Evolutionary conservation across 1,284 basidiomycete genomes (phyloP).

Genomic region (Tilletiopsis washingtonensis): DNA sequence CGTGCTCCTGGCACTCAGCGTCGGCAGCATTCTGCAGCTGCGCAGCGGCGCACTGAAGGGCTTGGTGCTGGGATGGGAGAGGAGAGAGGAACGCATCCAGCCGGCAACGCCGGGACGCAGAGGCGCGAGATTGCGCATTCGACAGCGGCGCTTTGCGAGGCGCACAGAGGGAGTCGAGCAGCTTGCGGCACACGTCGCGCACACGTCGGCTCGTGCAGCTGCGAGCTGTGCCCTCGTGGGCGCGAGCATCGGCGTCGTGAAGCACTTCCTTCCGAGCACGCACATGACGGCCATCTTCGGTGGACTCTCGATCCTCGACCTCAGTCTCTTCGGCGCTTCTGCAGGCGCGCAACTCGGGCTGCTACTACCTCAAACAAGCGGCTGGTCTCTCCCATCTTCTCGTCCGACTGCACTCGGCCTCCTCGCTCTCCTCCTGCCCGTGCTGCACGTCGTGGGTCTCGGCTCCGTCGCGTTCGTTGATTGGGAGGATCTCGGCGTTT

Average conservation of each 20-base stretch:
- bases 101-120: not conserved
- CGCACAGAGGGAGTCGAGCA: not conserved
- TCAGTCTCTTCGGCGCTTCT: not conserved
- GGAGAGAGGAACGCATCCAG: not conserved
- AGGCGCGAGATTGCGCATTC: not conserved
- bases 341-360: not conserved
- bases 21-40: not conserved
- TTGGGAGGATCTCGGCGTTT: not conserved
- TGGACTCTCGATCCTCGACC: not conserved
- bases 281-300: too few species aligned
- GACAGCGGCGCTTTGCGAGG: not conserved
- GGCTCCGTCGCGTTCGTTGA: not conserved
- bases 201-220: too few species aligned
- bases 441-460: not conserved
- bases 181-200: not conserved
- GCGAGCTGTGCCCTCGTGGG: too few species aligned
- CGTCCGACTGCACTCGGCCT: too few species aligned
- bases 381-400: too few species aligned
- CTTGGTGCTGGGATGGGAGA: not conserved
- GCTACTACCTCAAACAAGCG: not conserved
- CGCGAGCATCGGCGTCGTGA: too few species aligned
- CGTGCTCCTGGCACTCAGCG: constrained; percentile 43
- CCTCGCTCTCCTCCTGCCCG: not conserved
- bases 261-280: too few species aligned
- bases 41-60: not conserved